Conservation (phyloP, 108 stramenopile species). For the Nannochloropsis gaditana region DNA sequence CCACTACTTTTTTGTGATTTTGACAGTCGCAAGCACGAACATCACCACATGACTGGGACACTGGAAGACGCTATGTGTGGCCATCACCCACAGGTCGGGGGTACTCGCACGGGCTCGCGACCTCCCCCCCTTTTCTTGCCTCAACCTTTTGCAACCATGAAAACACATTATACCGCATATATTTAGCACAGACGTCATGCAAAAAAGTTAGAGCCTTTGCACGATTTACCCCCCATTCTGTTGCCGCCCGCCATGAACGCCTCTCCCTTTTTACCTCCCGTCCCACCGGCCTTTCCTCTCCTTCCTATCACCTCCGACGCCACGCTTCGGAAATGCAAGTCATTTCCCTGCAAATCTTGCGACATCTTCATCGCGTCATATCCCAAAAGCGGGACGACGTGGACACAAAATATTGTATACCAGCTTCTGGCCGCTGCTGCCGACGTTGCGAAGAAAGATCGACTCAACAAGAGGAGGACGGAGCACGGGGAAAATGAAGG, state of each 20-base stretch:
- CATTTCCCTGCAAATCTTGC: neutral
- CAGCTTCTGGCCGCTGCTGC: neutral
- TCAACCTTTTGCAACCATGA: neutral
- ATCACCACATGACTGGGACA: no score
- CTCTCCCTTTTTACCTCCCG: neutral
- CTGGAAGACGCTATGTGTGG: no score
- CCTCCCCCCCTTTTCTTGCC: neutral
- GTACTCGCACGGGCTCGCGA: neutral
- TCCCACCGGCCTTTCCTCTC: neutral
- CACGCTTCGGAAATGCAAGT: neutral
- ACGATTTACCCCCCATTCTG: no score
- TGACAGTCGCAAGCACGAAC: no score
- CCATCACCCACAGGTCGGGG: no score
- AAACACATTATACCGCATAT: no score
- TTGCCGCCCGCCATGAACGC: neutral
- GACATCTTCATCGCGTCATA: neutral
- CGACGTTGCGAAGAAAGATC: neutral
- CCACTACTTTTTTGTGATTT: no score
- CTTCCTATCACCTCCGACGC: neutral
- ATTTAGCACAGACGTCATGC: no score
- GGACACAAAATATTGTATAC: conserved; percentile 10
- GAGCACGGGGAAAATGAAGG: neutral
- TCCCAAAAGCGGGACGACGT: neutral
- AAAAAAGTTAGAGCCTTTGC: no score
- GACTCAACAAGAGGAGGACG: neutral